Conservation (phyloP, 2,329 filamentous ascomycete species). For the Hypoxylon sp. region DNA sequence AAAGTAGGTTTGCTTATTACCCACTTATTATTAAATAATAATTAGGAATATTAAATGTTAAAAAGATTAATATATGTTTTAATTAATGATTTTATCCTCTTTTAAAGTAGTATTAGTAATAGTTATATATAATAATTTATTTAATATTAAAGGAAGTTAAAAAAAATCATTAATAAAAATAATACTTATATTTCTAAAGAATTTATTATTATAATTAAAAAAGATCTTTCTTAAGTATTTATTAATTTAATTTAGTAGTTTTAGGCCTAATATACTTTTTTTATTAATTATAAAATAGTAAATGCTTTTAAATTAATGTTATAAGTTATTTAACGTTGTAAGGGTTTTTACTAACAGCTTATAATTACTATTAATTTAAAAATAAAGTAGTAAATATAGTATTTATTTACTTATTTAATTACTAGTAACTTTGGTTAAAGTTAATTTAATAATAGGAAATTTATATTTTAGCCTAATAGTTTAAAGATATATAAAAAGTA, state of each 20-base stretch:
- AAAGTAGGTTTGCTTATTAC: neutral
- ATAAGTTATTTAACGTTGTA: neutral
- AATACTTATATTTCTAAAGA: neutral
- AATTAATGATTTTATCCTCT: constrained; percentile 5
- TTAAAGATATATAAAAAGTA: too few species aligned
- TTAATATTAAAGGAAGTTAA: constrained; percentile 4
- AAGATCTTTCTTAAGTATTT: neutral
- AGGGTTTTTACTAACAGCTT: too few species aligned
- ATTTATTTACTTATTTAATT: too few species aligned
- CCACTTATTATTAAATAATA: neutral
- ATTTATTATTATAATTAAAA: neutral
- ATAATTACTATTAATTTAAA: too few species aligned
- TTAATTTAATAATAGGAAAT: too few species aligned
- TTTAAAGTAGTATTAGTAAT: neutral
- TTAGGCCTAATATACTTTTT: constrained; percentile 3
- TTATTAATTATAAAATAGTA: constrained; percentile 6
- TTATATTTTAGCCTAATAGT: too few species aligned
- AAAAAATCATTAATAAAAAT: constrained; percentile 2
- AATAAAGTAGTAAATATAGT: too few species aligned
- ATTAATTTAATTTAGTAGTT: neutral
- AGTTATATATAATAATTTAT: neutral
- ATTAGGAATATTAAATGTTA: neutral
- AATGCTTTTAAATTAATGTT: constrained; percentile 3
- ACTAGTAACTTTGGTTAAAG: too few species aligned
- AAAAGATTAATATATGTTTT: neutral